phyloP scores from a whole-genome alignment of 345 rosid species.

The Rubroshorea leprosula region DNA sequence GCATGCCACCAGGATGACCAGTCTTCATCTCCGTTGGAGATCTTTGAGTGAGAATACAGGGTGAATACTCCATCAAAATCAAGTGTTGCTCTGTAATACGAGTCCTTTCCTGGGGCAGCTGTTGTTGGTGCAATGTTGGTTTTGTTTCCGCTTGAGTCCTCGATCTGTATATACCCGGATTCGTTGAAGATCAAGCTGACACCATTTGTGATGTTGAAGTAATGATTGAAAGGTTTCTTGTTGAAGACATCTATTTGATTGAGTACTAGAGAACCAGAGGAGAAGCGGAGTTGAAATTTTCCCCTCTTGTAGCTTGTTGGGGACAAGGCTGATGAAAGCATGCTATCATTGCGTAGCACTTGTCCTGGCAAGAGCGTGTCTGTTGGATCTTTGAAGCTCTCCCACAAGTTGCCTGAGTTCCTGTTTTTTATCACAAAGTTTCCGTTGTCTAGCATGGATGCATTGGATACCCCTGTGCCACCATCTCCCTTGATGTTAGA shows the following conservation, averaged over 20 bases:
- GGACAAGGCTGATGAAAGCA: not conserved
- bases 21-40: not conserved
- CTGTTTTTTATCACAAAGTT: conserved; percentile 30
- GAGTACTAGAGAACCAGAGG: not conserved
- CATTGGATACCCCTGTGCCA: not conserved
- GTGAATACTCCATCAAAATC: conserved; percentile 15
- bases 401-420: conserved; percentile 24
- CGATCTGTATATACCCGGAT: not conserved
- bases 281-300: conserved; percentile 13
- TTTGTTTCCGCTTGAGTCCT: not conserved
- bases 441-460: conserved; percentile 23
- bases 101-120: not conserved
- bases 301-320: not conserved
- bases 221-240: not conserved
- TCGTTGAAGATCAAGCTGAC: conserved; percentile 7
- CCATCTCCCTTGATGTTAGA: not conserved
- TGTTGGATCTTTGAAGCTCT: conserved; percentile 35
- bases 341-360: conserved; percentile 7
- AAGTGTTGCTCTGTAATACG: conserved; percentile 10
- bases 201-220: not conserved
- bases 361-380: conserved; percentile 38
- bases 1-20: not conserved
- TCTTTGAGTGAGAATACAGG: conserved; percentile 10
- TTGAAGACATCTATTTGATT: conserved; percentile 14
- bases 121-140: not conserved